Evolutionary conservation across 2,329 filamentous ascomycete genomes (phyloP), one percentile per base, ranked within the genome.

Genomic region (Fusarium kyushuense): DNA sequence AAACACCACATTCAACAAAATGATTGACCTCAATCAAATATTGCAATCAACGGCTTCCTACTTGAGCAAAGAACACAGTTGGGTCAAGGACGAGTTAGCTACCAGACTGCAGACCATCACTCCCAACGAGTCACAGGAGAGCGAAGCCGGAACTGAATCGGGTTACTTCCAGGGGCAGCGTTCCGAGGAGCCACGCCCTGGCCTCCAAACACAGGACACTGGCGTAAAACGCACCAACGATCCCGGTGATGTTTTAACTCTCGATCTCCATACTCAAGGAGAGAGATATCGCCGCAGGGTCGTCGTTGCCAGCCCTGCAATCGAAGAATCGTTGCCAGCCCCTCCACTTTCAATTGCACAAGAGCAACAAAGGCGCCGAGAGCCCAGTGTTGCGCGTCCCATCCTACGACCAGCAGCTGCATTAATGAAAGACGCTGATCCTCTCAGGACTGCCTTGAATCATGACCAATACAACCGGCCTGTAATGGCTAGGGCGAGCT

Each of bases 301-400:
- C 9, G 63, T 74, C 23, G 74, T 81, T n/a, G 61, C 74, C 38
- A 79, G 77, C 47, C 78, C 78, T 2, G 65, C 64, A 29, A 47
- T 58, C 9, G 58, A 70, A 29, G 46, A 55, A 6, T 19, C 58
- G n/a, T 71, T 70, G 11, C 72, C 73, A 4, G 72, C 65, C 4
- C 65, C 63, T 8, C 74, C 76, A 8, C 76, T 71, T n/a, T 79
- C 79, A 1, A 57, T 80, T 32, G 63, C 74, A 45, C 76, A 81
- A 46, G 80, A 82, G 61, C 77, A 80, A 60, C 65, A 69, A 14
- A 74, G 75, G 23, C 75, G 80, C 29, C 73, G 80, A 33, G 76
- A 74, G 48, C 69, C 70, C 5, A 61, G 41, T 6, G 63, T 67
- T 16, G 75, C 77, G 8, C 76, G 75, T 2, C 77, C 80, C 2